Evolutionary conservation across 306 rosid genomes (phyloP), one percentile per base, ranked within the genome.

Genomic region (Lablab purpureus): DNA sequence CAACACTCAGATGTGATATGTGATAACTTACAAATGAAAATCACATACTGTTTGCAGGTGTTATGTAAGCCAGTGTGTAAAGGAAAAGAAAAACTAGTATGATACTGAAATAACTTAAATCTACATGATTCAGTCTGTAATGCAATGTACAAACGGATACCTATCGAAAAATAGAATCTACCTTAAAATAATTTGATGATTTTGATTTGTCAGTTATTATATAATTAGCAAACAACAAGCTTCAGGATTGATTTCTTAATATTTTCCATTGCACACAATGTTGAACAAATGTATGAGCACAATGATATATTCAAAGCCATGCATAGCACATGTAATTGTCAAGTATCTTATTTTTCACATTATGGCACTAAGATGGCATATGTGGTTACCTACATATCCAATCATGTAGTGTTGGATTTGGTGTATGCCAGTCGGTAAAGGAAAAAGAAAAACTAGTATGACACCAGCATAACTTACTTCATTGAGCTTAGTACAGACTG

Each of bases 171-270:
- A 74, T 6, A 23, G 22, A 45, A 30, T 15, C 21, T 2, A 13
- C 27, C 47, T 7, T 21, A 36, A 51, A 27, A 64, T 27, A 18
- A 51, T 64, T 21, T 50, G 7, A 14, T 10, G 22, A 2, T 12
- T 15, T 5, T n/a, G 0, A 10, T 10, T 12, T 18, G 6, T 0
- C 0, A 46, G 12, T 28, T 69, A 15, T 11, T 70, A 15, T 28
- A 49, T 45, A 14, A 23, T 69, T 69, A 15, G 2, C 1, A 60
- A 58, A 60, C 34, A 7, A 41, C 0, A n/a, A 86, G 88, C 88
- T 84, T 85, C 76, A 49, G 83, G 75, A 86, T 81, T 81, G 56
- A 47, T 64, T 73, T 79, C 73, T 73, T 37, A 74, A 80, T 79
- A 68, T 66, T 4, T 10, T 36, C 40, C 9, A 28, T 28, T 28